Evolutionary conservation across 345 rosid species (phyloP).

Genomic region (Hibiscus mutabilis): DNA sequence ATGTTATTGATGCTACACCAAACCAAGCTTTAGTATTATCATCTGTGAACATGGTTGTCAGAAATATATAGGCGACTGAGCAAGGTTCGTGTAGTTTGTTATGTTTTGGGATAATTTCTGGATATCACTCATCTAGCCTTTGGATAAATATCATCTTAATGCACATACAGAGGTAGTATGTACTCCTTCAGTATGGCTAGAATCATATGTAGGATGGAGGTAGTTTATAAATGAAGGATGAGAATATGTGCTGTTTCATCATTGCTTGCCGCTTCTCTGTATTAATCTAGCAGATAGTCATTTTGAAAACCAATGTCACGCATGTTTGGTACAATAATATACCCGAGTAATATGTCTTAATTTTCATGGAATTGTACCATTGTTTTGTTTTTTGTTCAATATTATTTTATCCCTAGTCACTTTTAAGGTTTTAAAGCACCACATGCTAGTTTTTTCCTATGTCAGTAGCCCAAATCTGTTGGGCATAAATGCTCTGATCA

Average conservation of each 20-base stretch:
- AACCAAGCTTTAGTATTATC: too few relatives aligned
- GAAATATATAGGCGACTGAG: too few relatives aligned
- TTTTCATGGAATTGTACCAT: background rate
- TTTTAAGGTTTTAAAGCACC: background rate
- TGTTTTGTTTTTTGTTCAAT: too few relatives aligned
- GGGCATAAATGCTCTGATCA: background rate
- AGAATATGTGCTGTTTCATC: too few relatives aligned
- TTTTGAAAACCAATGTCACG: background rate
- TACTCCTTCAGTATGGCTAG: background rate
- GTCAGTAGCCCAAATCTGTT: background rate
- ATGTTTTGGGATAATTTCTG: background rate
- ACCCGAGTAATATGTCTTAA: background rate
- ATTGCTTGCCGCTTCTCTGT: background rate
- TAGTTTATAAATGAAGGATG: too few relatives aligned
- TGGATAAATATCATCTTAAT: background rate
- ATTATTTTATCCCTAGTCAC: background rate
- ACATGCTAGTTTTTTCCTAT: background rate
- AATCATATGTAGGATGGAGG: too few relatives aligned
- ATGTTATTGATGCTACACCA: too few relatives aligned
- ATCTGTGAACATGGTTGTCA: too few relatives aligned
- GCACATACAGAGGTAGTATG: too few relatives aligned
- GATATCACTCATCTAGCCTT: background rate
- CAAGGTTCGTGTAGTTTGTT: background rate
- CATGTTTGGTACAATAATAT: background rate
- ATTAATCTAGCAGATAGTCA: background rate